Percentiles rank a stretch among this genome's conserved stretches.
Evolutionary conservation across 2,329 filamentous ascomycete genomes (phyloP).

Genomic region (Helotiales sp.): DNA sequence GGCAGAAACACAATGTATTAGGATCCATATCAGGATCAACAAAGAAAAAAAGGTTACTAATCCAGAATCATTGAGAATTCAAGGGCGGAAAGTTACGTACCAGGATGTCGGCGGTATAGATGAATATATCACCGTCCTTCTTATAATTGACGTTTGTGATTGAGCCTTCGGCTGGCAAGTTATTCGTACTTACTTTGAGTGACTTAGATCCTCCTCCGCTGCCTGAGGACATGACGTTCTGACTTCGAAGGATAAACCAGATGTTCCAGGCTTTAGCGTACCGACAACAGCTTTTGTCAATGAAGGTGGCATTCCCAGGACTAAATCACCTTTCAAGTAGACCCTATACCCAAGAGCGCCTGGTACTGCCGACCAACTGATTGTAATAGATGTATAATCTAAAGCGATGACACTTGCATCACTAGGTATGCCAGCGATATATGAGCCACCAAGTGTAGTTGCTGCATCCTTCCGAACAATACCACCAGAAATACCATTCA

Average conservation of each 20-base stretch:
- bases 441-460: neutral
- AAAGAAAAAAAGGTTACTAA: neutral
- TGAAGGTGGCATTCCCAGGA: constrained; percentile 5
- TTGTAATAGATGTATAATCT: constrained; percentile 22
- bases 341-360: neutral
- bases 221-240: constrained; percentile 7
- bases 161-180: neutral
- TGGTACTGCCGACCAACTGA: neutral
- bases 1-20: neutral
- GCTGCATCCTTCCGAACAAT: constrained; percentile 1
- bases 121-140: neutral
- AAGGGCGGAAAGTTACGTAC: too few relatives aligned
- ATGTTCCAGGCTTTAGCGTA: constrained; percentile 1
- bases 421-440: neutral
- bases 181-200: constrained; percentile 11
- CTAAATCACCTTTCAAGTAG: neutral
- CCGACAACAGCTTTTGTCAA: neutral
- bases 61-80: neutral
- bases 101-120: constrained; percentile 13
- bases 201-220: neutral
- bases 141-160: constrained; percentile 10
- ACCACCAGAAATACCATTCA: constrained; percentile 16
- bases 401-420: constrained; percentile 2
- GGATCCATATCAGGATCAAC: neutral
- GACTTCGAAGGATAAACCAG: constrained; percentile 1